Base-by-base conservation (phyloP, 75 land plant genomes). In the Chamaecyparis obtusa region DNA sequence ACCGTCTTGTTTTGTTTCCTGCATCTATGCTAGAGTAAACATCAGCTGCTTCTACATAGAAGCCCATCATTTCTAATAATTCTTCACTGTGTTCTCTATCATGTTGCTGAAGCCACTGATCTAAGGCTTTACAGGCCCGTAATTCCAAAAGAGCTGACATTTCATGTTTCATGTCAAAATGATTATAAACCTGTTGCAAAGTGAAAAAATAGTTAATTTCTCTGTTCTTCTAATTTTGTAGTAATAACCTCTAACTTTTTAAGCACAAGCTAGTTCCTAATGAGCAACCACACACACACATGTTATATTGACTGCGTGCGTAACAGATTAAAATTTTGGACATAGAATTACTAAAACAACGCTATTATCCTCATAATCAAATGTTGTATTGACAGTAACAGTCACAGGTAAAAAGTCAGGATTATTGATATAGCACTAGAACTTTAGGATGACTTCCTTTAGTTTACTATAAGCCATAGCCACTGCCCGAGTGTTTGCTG, bases 121-220 rank as follows among this genome's bases (percentile, higher is more conserved):
- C 84, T 72, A 90, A 86, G 41, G 92, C 89, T 35, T 91, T 92
- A 67, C 84, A 60, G 1, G 96, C 97, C 57, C 97, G 91, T 78
- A 93, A 91, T 83, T 97, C 96, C 54, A 98, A 71, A 32, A 98
- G 90, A 24, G 90, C 76, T 27, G 99, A 97, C 86, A 93, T 94
- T 85, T 98, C 99, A 91, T 98, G 97, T 87, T 95, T 95, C 99
- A 98, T 96, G 88, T 93, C 94, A 88, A 98, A 98, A 89, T 97
- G 96, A 86, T 92, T 94, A 84, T 94, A 98, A 3, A 98, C 97
- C 99, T 98, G 94, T 48, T 67, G 21, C 24, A 85, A 54, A 44
- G 32, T n/a, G 41, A 19, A 19, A 21, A 21, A 85, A 56, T 85
- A 60, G 69, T 15, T 55, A 46, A 44, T 10, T 13, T 81, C 83